A percentile compares a stretch with the other conserved stretches of the same genome.
Evolutionary conservation across 768 basidiomycete genomes (phyloP).

Genomic region (Boletus reticuloceps): DNA sequence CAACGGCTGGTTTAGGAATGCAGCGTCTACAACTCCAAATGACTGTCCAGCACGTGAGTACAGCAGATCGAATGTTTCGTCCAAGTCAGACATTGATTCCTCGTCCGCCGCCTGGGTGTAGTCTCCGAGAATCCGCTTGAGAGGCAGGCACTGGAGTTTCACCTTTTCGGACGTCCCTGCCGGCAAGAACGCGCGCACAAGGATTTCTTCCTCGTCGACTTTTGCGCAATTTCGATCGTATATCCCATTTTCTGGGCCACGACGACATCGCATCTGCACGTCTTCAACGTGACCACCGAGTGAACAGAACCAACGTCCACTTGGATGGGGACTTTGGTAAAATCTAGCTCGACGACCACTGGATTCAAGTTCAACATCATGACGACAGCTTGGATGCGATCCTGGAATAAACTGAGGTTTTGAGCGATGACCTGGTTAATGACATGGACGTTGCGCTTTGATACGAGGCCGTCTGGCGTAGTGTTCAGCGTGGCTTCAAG

Average conservation of each 20-base stretch:
- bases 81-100: constrained; percentile 14
- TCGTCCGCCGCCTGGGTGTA: constrained; percentile 1
- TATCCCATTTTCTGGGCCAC: constrained; percentile 27
- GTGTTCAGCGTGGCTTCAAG: not conserved
- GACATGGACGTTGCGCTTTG: constrained; percentile 22
- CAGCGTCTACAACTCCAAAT: constrained; percentile 14
- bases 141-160: constrained; percentile 25
- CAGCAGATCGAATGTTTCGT: constrained; percentile 23
- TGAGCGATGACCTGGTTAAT: constrained; percentile 24
- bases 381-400: constrained; percentile 14
- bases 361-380: constrained; percentile 2
- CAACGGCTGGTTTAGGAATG: constrained; percentile 19
- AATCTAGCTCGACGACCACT: constrained; percentile 27
- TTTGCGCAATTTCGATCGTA: constrained; percentile 22
- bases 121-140: constrained; percentile 17
- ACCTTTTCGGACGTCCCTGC: constrained; percentile 23
- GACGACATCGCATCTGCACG: constrained; percentile 22
- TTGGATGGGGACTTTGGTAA: constrained; percentile 10
- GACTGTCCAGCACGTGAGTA: constrained; percentile 18
- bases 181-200: constrained; percentile 29
- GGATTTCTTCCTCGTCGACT: constrained; percentile 18
- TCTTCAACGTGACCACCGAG: constrained; percentile 4
- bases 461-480: constrained; percentile 20
- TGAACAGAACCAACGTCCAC: constrained; percentile 7
- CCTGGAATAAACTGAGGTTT: constrained; percentile 14